Conservation (phyloP, 2,329 filamentous ascomycete species). For the Cladophialophora immunda region DNA sequence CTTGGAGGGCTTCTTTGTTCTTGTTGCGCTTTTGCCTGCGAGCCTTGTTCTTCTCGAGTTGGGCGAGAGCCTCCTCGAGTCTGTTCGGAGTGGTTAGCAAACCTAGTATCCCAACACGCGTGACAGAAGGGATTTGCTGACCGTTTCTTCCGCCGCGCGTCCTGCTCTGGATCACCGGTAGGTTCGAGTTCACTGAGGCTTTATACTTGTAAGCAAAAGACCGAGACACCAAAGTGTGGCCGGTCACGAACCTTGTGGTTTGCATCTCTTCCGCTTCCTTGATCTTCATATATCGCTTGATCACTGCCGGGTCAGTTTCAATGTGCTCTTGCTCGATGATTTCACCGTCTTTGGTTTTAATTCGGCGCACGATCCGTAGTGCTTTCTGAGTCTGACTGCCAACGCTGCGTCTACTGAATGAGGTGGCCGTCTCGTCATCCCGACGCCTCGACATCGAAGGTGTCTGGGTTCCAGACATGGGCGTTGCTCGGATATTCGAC, state of each 20-base stretch:
- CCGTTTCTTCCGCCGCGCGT: constrained; percentile 68
- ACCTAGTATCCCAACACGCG: constrained; percentile 21
- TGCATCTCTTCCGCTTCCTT: constrained; percentile 75
- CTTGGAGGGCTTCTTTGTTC: constrained; percentile 37
- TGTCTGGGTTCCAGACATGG: constrained; percentile 72
- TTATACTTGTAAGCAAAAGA: constrained; percentile 25
- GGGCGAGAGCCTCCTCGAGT: constrained; percentile 53
- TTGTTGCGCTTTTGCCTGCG: constrained; percentile 69
- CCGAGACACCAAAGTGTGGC: background rate
- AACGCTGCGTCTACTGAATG: constrained; percentile 76
- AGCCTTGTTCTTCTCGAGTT: constrained; percentile 80
- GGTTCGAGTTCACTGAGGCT: constrained; percentile 52
- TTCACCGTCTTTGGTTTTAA: constrained; percentile 67
- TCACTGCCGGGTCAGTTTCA: constrained; percentile 79
- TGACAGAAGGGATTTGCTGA: constrained; percentile 44
- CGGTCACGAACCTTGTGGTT: constrained; percentile 71
- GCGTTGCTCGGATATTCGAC: constrained; percentile 61
- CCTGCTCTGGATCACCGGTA: constrained; percentile 72
- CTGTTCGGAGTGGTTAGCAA: constrained; percentile 51
- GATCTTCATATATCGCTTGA: constrained; percentile 84
- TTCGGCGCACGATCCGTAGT: constrained; percentile 71
- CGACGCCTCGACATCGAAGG: constrained; percentile 61
- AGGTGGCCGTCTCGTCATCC: constrained; percentile 80
- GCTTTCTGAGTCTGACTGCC: constrained; percentile 68
- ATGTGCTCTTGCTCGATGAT: constrained; percentile 69